These are phyloP conservation scores for Aspergillus uvarum DNA, from an alignment of 2,329 filamentous ascomycete genomes.

Conservation along the genomic window DNA sequence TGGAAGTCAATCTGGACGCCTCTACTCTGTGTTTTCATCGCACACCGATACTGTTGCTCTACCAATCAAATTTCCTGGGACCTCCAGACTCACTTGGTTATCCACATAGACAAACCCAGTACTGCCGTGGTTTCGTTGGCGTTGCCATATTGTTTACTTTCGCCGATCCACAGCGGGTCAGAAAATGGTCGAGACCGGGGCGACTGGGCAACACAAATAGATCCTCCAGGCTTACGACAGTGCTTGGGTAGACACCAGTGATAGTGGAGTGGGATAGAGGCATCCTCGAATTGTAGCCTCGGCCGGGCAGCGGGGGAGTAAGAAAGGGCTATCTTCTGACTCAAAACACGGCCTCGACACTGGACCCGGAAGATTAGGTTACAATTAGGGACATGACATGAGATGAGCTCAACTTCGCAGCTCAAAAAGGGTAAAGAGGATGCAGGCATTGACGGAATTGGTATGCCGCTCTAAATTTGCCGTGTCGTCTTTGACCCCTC, in stretches of 20 bases:
- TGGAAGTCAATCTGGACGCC: background rate
- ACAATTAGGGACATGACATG: no score
- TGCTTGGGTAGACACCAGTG: background rate
- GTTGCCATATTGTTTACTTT: background rate
- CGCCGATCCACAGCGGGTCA: constrained; percentile 6
- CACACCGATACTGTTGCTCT: background rate
- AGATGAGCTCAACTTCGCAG: background rate
- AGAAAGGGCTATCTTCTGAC: background rate
- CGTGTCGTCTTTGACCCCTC: background rate
- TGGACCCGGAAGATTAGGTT: background rate
- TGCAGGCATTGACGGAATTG: background rate
- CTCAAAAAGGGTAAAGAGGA: background rate
- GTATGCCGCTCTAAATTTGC: background rate
- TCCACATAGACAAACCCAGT: constrained; percentile 52
- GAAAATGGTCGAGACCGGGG: background rate
- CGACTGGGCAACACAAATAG: background rate
- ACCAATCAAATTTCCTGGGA: background rate
- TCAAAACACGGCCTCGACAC: background rate
- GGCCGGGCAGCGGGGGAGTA: background rate
- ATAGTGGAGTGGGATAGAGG: background rate
- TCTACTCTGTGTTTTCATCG: background rate
- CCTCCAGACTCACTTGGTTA: background rate
- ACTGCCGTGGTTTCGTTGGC: constrained; percentile 30
- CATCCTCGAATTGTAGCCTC: background rate
- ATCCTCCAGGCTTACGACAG: background rate